Evolutionary conservation across 2,329 filamentous ascomycete species (phyloP), one percentile per base, ranked within the genome.

Genomic region (Scytalidium lignicola): DNA sequence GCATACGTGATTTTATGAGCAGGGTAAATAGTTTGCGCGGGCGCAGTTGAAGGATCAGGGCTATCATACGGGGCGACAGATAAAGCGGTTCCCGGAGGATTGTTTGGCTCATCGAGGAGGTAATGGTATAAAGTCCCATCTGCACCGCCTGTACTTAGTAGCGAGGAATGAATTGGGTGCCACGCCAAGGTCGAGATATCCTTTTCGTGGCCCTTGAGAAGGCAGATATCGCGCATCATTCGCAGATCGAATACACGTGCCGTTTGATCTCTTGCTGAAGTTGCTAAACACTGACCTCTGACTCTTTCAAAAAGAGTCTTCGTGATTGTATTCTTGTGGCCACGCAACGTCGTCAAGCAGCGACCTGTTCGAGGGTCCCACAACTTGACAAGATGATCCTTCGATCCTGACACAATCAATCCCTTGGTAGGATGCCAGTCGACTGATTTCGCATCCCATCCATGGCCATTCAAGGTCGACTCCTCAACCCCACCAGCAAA

Each of bases 361-460:
- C 90, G 85, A 29, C 88, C 85, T 4, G 86, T 92, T 49, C 93
- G 82, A n/a, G 93, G 93, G 67, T 99, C 93, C 93, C 93, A 99
- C 41, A 99, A 82, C 68, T 97, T 97, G 62, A 99, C 90, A 54
- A 95, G 76, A 68, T 99, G 92, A 63, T 99, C 93, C 70, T 99
- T 99, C 10, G 92, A 97, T 32, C 93, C 93, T 1, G 93, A 97
- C 3, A 96, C 92, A 26, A 99, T 78, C 3, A 99, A 72, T 1
- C 93, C 93, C 71, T 96, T 97, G 18, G 86, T 88, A 1, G 92
- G 91, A 71, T 99, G 93, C 93, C 93, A 99, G 65, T 99, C 92
- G 50, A 95, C 95, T 47, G 85, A 89, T 69, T 97, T 97, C 18
- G 90, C 91, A 65, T 99, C 93, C 93, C 93, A 99, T 55, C 90